phyloP scores from a whole-genome alignment of 495 filamentous ascomycete genomes.

The Aspergillus nidulans region DNA sequence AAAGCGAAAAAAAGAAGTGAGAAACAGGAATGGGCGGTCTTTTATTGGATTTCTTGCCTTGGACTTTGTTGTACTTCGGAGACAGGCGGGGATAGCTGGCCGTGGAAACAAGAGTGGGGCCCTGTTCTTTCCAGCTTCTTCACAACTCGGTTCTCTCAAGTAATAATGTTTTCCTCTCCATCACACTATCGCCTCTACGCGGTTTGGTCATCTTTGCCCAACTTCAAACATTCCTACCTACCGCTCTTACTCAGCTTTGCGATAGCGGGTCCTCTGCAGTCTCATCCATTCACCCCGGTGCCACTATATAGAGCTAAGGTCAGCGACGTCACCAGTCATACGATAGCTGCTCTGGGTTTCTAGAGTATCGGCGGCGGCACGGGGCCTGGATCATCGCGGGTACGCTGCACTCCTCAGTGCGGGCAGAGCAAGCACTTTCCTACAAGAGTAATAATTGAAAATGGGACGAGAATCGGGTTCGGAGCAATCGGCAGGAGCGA shows the following conservation, averaged over 20 bases:
- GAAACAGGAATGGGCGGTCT: conserved; percentile 9
- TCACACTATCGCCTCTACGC: not conserved
- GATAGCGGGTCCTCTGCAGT: too few species aligned
- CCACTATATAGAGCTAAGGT: too few species aligned
- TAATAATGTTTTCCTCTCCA: not conserved
- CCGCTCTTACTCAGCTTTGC: too few species aligned
- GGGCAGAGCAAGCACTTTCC: not conserved
- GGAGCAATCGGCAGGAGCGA: conserved; percentile 2
- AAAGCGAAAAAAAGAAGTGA: conserved; percentile 11
- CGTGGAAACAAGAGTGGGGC: conserved; percentile 31
- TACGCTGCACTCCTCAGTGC: too few species aligned
- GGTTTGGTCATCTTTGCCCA: not conserved
- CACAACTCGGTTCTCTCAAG: not conserved
- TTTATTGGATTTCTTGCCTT: conserved; percentile 12
- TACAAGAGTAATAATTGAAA: not conserved
- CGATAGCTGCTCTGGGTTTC: not conserved
- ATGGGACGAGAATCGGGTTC: not conserved
- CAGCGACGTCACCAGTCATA: not conserved
- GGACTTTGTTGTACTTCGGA: conserved; percentile 23
- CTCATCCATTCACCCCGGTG: too few species aligned
- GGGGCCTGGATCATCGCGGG: not conserved
- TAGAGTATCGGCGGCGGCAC: not conserved
- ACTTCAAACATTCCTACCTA: too few species aligned
- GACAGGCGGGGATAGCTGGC: conserved; percentile 33
- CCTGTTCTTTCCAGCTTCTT: conserved; percentile 1